Base-by-base conservation (phyloP, 805 yeast genomes). In the Hanseniaspora mollemarum region DNA sequence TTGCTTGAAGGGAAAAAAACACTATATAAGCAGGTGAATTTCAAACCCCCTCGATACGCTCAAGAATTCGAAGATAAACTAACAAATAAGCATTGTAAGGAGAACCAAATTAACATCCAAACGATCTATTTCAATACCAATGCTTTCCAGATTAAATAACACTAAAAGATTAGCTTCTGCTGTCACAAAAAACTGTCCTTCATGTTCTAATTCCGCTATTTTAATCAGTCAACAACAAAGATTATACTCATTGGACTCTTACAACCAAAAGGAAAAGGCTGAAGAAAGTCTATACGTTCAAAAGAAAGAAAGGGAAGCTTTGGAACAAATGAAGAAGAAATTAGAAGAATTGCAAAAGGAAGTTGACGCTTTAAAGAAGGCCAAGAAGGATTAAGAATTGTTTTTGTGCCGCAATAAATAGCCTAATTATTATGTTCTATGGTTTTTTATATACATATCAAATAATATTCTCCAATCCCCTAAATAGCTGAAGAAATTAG, bases 181-280 rank as follows among this genome's bases (percentile, higher is more conserved):
- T 59, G 56, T 69, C 67, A 66, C 48, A 10, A 77, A 52, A 86
- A 75, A 58, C 44, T 43, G 49, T 22, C 40, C 43, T 22, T 36
- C 43, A 21, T 43, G 49, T 25, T 38, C 53, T 15, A 83, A 83
- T 51, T 72, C 80, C 57, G 72, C 80, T 46, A 83, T 83, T 56
- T 67, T 79, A 38, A 71, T 76, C 54, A 75, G 83, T 60, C 66
- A 74, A 45, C 73, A 68, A 45, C 75, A 25, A 29, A 49, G 52
- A 49, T 42, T 36, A 12, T 49, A 49, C 33, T 41, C 74, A 49
- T 65, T 72, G 42, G 85, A 81, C 60, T 71, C 81, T 54, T 82
- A 83, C 70, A 71, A 76, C 60, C 86, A 87, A 67, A 87, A 94
- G 67, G 98, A 92, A 75, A 82, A 77, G 70, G 95, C 95, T 56